Conservation (phyloP, 352 stramenopile genomes). For the Globisporangium cystogenes region DNA sequence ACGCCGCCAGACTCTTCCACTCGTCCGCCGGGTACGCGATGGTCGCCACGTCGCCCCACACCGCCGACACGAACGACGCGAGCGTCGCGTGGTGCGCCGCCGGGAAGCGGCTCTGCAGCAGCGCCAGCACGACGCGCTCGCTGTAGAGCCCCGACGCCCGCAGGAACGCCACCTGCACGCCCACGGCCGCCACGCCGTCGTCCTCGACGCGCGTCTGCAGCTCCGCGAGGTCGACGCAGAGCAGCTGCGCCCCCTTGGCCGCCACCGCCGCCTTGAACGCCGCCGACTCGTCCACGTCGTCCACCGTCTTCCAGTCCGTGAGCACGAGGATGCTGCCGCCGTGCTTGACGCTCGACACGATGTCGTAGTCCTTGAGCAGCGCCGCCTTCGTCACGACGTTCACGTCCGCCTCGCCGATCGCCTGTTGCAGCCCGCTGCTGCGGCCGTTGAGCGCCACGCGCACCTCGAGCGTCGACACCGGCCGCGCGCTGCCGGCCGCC, state of each 20-base stretch:
- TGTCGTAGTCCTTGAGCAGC: conserved; percentile 47
- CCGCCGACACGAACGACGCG: conserved; percentile 43
- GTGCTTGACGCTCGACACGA: conserved; percentile 43
- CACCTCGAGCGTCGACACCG: conserved; percentile 50
- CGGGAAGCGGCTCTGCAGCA: conserved; percentile 40
- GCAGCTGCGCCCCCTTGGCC: conserved; percentile 35
- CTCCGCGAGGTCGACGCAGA: conserved; percentile 49
- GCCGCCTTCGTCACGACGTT: conserved; percentile 42
- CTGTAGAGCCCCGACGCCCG: conserved; percentile 51
- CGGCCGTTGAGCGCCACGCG: conserved; percentile 40
- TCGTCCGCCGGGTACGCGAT: conserved; percentile 43
- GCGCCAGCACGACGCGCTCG: conserved; percentile 48
- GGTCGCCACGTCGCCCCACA: conserved; percentile 51
- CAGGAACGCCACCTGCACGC: conserved; percentile 53
- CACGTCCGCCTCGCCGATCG: conserved; percentile 52
- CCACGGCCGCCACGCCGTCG: conserved; percentile 41
- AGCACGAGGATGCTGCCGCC: conserved; percentile 54
- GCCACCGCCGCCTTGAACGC: conserved; percentile 54
- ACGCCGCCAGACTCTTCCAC: conserved; percentile 28
- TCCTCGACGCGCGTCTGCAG: conserved; percentile 48
- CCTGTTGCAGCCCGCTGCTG: conserved; percentile 28
- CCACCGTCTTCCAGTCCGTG: conserved; percentile 53
- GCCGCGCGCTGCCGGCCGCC: conserved; percentile 14
- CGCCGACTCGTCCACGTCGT: conserved; percentile 48
- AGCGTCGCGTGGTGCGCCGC: conserved; percentile 37